Percentiles rank a stretch among this genome's conserved stretches.
Conservation (phyloP, 2,329 filamentous ascomycete species). For the Pestalotiopsis sp. region DNA sequence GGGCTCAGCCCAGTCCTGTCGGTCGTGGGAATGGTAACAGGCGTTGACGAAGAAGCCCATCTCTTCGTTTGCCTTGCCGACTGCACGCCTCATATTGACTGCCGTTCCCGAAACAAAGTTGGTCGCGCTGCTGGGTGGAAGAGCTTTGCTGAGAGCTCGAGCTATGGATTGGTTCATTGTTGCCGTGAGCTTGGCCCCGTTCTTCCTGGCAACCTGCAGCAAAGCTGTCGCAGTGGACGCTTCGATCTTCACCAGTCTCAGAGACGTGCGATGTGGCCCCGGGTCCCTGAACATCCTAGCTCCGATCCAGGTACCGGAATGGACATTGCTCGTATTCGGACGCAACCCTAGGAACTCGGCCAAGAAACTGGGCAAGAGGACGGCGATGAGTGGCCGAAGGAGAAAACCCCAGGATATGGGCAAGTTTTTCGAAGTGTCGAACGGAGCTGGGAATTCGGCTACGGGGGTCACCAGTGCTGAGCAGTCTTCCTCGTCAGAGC, state of each 20-base stretch:
- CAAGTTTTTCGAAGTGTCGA: conserved; percentile 7
- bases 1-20: background rate
- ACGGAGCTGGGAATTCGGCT: conserved; percentile 1
- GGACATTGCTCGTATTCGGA: background rate
- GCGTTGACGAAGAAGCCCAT: conserved; percentile 11
- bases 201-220: background rate
- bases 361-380: conserved; percentile 8
- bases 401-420: conserved; percentile 13
- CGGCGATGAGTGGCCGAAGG: conserved; percentile 6
- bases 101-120: conserved; percentile 2
- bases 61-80: background rate
- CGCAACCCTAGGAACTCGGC: conserved; percentile 4
- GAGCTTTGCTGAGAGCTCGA: conserved; percentile 4
- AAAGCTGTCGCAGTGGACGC: background rate
- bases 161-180: conserved; percentile 2
- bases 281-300: background rate
- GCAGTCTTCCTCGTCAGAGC: background rate
- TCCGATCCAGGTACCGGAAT: conserved; percentile 5
- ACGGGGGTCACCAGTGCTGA: background rate
- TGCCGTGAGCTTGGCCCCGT: background rate
- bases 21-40: background rate
- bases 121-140: background rate
- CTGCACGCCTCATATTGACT: conserved; percentile 9
- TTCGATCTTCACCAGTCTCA: background rate
- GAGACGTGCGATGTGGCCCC: background rate